These are phyloP conservation scores for Sophora flavescens DNA, from an alignment of 306 rosid genomes.

Conservation along the genomic window DNA sequence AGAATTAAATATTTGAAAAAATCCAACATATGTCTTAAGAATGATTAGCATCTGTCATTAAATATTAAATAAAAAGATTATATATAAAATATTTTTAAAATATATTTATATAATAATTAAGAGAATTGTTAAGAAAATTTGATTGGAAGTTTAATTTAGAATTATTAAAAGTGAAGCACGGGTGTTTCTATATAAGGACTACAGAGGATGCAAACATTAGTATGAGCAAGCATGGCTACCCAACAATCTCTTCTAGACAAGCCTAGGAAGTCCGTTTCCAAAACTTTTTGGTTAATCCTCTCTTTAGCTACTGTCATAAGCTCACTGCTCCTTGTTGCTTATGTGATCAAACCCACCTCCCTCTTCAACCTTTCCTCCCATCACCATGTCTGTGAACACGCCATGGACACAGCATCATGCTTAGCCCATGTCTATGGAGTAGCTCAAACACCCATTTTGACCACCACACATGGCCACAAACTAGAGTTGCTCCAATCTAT, in stretches of 20 bases:
- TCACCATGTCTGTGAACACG: conserved; percentile 52
- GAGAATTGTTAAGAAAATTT: too few relatives aligned
- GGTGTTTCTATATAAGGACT: too few relatives aligned
- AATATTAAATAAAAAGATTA: too few relatives aligned
- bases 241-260: conserved; percentile 57
- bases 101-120: too few relatives aligned
- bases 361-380: conserved; percentile 26
- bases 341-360: conserved; percentile 40
- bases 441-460: background rate
- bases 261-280: conserved; percentile 45
- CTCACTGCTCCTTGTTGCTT: conserved; percentile 55
- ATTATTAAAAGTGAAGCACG: too few relatives aligned
- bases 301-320: conserved; percentile 53
- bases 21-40: too few relatives aligned
- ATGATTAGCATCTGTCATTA: too few relatives aligned
- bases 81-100: too few relatives aligned
- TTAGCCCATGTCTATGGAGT: conserved; percentile 54
- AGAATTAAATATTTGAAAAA: too few relatives aligned
- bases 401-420: conserved; percentile 56
- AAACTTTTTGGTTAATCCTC: conserved; percentile 49
- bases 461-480: background rate
- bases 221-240: conserved; percentile 65
- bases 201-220: too few relatives aligned
- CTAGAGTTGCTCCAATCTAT: conserved; percentile 46
- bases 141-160: too few relatives aligned